Evolutionary conservation across 2,329 filamentous ascomycete genomes (phyloP), one percentile per base, ranked within the genome.

Genomic region (Colletotrichum sidae): DNA sequence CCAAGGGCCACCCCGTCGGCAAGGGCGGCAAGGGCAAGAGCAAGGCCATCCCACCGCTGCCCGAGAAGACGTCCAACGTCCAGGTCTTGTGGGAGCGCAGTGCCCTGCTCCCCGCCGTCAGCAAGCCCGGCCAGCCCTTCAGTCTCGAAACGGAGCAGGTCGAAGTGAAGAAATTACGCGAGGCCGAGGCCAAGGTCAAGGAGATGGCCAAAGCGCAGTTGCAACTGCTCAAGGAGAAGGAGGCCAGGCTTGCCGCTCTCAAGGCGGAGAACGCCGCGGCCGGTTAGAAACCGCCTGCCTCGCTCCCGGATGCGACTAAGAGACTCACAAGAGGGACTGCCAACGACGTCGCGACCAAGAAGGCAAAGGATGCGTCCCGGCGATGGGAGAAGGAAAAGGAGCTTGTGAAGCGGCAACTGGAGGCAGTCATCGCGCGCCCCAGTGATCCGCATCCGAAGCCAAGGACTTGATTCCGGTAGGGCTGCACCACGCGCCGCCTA

Each of bases 51-150:
- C 69, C 72, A 6, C 69, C 69, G 15, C 68, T 72, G 35, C 73
- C 73, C 34, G 71, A 72, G 65, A 73, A 77, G 63, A 80, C 77
- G 61, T 77, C 61, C 34, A 63, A 66, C n/a, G 63, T 63, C 8
- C 61, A 60, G 52, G 56, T 60, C 42, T 65, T 81, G 69, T 85
- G 88, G 69, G 87, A 90, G 70, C 86, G 90, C 65, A 92, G 90
- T 54, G 92, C 92, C 60, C 89, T 93, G 81, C 88, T 96, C 68
- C 93, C 93, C 5, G 82, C 88, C 60, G 83, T 81, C 52, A 90
- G 87, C 72, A 83, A 87, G 8, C 87, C 89, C 2, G 89, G 85
- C 39, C 90, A 90, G 73, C 90, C 88, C n/a, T 94, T 92, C 74
- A 92, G 90, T 76, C 83, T 84, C 64, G 88, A 91, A 79, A 90